Percentiles rank a stretch among this genome's conserved stretches.
Conservation (phyloP, 1,139 yeast species). For the Hanseniaspora sp. region DNA sequence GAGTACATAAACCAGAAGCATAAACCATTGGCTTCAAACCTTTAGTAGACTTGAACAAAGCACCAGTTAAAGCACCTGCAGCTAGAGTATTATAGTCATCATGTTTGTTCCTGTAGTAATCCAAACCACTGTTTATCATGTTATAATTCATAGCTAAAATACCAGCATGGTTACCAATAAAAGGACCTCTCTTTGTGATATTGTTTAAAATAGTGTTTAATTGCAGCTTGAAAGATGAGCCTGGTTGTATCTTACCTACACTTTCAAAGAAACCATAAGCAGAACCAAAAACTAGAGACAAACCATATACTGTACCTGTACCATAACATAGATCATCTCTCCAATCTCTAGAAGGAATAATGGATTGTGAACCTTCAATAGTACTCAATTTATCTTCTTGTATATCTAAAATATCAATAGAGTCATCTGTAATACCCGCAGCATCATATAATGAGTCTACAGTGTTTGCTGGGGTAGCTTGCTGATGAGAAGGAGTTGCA, state of each 20-base stretch:
- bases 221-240: conserved; percentile 62
- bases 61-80: conserved; percentile 91
- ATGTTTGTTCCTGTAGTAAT: conserved; percentile 73
- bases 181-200: conserved; percentile 91
- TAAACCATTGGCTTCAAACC: conserved; percentile 83
- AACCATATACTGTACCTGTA: conserved; percentile 83
- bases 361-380: conserved; percentile 77
- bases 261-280: conserved; percentile 82
- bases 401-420: conserved; percentile 70
- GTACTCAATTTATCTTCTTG: conserved; percentile 70
- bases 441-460: conserved; percentile 79
- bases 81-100: conserved; percentile 73
- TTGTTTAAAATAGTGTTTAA: conserved; percentile 83
- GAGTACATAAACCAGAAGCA: conserved; percentile 74
- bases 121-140: conserved; percentile 68
- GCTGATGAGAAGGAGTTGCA: conserved; percentile 8
- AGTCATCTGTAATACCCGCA: conserved; percentile 81
- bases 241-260: conserved; percentile 57
- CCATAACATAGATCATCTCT: conserved; percentile 95
- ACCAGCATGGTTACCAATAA: conserved; percentile 88
- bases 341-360: conserved; percentile 93
- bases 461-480: conserved; percentile 37
- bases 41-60: conserved; percentile 72
- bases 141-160: conserved; percentile 84
- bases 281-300: conserved; percentile 80